A percentile compares a stretch with the other conserved stretches of the same genome.
Conservation (phyloP, 1,139 yeast genomes). For the Blastobotrys apis region DNA sequence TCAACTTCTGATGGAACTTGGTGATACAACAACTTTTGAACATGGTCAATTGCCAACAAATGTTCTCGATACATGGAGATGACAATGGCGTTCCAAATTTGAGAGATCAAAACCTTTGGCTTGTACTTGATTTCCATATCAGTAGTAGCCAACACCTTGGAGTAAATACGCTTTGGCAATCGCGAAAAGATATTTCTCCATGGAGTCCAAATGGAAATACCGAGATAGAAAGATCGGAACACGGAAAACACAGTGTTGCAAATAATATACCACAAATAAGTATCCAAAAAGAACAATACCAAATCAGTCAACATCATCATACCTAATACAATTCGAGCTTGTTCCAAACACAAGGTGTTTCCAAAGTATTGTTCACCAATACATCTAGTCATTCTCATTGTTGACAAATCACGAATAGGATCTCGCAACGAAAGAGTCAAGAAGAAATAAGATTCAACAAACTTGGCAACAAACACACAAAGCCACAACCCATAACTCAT, state of each 20-base stretch:
- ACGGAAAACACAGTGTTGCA: slow-evolving; percentile 93
- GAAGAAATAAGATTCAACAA: slow-evolving; percentile 86
- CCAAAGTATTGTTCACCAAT: slow-evolving; percentile 91
- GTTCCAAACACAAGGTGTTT: slow-evolving; percentile 68
- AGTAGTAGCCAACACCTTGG: slow-evolving; percentile 93
- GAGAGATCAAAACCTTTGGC: slow-evolving; percentile 96
- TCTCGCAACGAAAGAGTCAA: slow-evolving; percentile 87
- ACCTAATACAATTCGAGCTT: slow-evolving; percentile 83
- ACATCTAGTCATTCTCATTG: slow-evolving; percentile 61
- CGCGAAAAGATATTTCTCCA: slow-evolving; percentile 99
- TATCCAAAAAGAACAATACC: slow-evolving; percentile 94
- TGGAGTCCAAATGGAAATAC: slow-evolving; percentile 97
- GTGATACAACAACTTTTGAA: slow-evolving; percentile 91
- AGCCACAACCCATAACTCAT: slow-evolving; percentile 90
- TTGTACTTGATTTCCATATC: slow-evolving; percentile 99
- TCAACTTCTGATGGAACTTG: slow-evolving; percentile 92
- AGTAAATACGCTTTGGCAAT: slow-evolving; percentile 96
- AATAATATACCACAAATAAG: slow-evolving; percentile 97
- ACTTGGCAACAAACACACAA: slow-evolving; percentile 83
- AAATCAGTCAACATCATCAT: slow-evolving; percentile 89
- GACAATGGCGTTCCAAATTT: slow-evolving; percentile 98
- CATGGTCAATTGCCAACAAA: slow-evolving; percentile 94
- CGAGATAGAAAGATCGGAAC: slow-evolving; percentile 95
- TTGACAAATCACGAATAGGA: slow-evolving; percentile 75
- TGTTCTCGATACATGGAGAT: slow-evolving; percentile 99